Conservation (phyloP, 208 protist species). For the Tetramitus jugosus region DNA sequence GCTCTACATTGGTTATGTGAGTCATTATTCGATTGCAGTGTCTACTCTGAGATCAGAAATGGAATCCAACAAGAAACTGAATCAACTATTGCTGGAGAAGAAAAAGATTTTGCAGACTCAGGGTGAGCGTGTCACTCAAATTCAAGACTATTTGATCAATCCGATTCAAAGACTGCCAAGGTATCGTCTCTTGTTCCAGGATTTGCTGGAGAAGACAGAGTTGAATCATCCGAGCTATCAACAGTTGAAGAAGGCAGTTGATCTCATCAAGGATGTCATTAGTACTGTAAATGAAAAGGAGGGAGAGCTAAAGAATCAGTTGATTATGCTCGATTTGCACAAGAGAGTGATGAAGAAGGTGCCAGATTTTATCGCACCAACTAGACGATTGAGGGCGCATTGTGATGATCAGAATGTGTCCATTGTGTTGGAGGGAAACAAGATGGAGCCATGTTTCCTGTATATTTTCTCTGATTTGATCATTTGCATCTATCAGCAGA, state of each 20-base stretch:
- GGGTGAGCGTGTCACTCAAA: neutral
- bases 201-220: neutral
- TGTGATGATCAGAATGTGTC: neutral
- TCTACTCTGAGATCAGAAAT: too few species aligned
- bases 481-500: too few species aligned
- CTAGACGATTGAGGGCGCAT: neutral
- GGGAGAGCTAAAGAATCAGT: neutral
- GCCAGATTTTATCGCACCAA: neutral
- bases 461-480: conserved; percentile 7
- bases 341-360: conserved; percentile 1
- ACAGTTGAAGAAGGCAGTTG: neutral
- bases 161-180: neutral
- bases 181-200: neutral
- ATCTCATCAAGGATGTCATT: neutral
- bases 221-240: neutral
- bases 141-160: neutral
- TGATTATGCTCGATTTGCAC: neutral
- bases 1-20: neutral
- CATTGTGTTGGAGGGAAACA: neutral
- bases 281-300: neutral
- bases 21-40: too few species aligned
- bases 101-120: neutral
- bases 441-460: neutral
- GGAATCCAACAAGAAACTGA: too few species aligned
- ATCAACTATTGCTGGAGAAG: too few species aligned